Evolutionary conservation across 1,139 yeast genomes (phyloP).

Genomic region (Candida pseudoviswanathii): DNA sequence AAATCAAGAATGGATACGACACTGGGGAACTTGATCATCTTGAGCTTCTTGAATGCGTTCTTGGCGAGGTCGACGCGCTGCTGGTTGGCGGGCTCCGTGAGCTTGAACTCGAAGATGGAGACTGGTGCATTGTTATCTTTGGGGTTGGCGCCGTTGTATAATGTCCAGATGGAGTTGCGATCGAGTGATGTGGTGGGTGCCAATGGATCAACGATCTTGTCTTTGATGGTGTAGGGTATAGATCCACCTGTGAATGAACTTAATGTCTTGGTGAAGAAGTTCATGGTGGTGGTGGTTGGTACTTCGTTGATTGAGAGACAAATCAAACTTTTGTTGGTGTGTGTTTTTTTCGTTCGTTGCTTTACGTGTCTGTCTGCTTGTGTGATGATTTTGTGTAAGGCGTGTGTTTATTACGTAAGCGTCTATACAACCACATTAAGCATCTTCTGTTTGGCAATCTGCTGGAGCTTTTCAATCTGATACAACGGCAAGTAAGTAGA

Average conservation of each 20-base stretch:
- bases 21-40: slow-evolving; percentile 78
- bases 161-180: slow-evolving; percentile 46
- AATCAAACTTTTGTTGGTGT: background rate
- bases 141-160: slow-evolving; percentile 50
- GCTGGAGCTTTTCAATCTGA: slow-evolving; percentile 10
- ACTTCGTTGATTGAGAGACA: background rate
- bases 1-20: slow-evolving; percentile 70
- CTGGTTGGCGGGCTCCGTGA: slow-evolving; percentile 40
- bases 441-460: slow-evolving; percentile 9
- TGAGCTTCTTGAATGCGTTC: slow-evolving; percentile 66
- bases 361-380: background rate
- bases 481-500: slow-evolving; percentile 10
- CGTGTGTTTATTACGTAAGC: background rate
- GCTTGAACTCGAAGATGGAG: slow-evolving; percentile 66
- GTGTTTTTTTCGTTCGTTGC: background rate
- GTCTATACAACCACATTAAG: slow-evolving; percentile 8
- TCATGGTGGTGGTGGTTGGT: slow-evolving; percentile 37
- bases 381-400: background rate
- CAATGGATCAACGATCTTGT: slow-evolving; percentile 34
- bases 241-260: slow-evolving; percentile 55
- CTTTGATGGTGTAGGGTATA: slow-evolving; percentile 59
- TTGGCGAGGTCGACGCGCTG: slow-evolving; percentile 46
- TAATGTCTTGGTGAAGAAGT: slow-evolving; percentile 59
- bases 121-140: slow-evolving; percentile 40
- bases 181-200: slow-evolving; percentile 10